Percentiles rank a stretch among this genome's conserved stretches.
Evolutionary conservation across 352 stramenopile genomes (phyloP).

Genomic region (Thalassiosira mediterranea): DNA sequence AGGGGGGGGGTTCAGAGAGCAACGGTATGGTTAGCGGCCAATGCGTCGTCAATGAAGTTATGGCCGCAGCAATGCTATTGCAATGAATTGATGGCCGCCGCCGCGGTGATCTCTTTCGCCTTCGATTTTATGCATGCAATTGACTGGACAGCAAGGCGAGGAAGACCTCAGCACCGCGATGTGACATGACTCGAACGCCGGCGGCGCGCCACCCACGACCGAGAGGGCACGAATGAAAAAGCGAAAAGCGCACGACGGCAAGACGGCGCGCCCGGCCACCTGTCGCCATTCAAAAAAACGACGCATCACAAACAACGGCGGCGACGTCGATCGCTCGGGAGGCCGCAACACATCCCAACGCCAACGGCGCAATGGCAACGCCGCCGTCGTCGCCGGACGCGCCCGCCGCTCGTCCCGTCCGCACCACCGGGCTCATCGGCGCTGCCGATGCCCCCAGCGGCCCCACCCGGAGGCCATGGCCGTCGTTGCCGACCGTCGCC

Average conservation of each 20-base stretch:
- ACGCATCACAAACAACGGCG: neutral
- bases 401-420: too few species aligned
- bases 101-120: too few species aligned
- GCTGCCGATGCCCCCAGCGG: neutral
- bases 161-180: too few species aligned
- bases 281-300: neutral
- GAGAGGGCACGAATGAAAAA: conserved; percentile 18
- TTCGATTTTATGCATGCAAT: too few species aligned
- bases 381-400: neutral
- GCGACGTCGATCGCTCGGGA: neutral
- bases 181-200: too few species aligned
- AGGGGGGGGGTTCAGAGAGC: too few species aligned
- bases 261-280: conserved; percentile 9
- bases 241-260: conserved; percentile 38
- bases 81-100: too few species aligned
- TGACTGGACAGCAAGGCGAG: too few species aligned
- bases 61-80: too few species aligned
- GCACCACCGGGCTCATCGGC: neutral
- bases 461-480: neutral
- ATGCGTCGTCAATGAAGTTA: too few species aligned
- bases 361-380: neutral
- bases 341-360: neutral
- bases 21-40: too few species aligned
- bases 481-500: neutral
- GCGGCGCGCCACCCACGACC: neutral